phyloP scores from a whole-genome alignment of 1,284 basidiomycete species.

The Irpex lacteus region DNA sequence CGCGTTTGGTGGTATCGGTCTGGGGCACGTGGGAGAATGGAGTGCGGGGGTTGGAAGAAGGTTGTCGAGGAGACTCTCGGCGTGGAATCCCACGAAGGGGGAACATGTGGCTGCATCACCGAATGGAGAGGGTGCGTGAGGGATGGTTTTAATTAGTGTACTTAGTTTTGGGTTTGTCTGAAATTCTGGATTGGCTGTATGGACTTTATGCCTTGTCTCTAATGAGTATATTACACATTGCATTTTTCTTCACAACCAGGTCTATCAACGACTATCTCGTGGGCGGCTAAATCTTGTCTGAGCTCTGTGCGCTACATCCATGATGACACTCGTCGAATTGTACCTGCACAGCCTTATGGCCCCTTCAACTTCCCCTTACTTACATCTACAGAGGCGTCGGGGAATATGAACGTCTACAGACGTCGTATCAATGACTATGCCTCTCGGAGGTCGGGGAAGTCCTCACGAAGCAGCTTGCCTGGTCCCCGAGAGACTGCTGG shows the following conservation, averaged over 20 bases:
- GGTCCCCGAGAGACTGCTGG: background rate
- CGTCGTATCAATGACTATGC: background rate
- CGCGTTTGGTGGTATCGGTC: background rate
- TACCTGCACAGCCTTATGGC: too few species aligned
- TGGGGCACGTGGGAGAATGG: background rate
- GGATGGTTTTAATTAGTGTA: background rate
- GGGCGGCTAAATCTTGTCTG: too few species aligned
- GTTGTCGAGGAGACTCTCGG: conserved; percentile 6
- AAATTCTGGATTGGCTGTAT: too few species aligned
- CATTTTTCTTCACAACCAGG: too few species aligned
- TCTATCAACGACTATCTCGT: too few species aligned
- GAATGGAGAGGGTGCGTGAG: background rate
- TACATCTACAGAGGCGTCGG: too few species aligned
- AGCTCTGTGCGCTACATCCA: too few species aligned
- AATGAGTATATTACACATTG: too few species aligned
- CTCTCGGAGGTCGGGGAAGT: background rate
- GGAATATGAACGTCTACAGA: background rate
- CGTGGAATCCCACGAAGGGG: background rate
- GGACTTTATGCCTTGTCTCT: too few species aligned
- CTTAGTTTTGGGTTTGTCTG: background rate
- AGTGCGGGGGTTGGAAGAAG: background rate
- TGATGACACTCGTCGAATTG: too few species aligned
- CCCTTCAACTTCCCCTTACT: too few species aligned
- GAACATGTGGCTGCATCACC: background rate
- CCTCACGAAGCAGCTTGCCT: background rate